phyloP scores from a whole-genome alignment of 2,329 filamentous ascomycete species.

The Trichoderma koningii region DNA sequence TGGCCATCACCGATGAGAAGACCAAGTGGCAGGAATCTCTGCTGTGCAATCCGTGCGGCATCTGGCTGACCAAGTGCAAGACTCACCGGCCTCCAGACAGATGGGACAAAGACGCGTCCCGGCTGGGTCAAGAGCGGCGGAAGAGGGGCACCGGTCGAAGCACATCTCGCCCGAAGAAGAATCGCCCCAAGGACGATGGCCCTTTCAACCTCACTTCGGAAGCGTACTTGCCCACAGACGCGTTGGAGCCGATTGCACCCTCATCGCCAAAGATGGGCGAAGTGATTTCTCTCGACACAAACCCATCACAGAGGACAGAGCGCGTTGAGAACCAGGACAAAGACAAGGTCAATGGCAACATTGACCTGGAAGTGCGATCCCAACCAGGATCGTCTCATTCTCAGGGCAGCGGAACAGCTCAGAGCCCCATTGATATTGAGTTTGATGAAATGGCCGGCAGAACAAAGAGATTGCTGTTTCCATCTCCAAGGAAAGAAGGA shows the following conservation, averaged over 20 bases:
- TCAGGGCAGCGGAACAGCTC: slow-evolving; percentile 56
- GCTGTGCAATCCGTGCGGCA: slow-evolving; percentile 92
- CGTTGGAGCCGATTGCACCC: slow-evolving; percentile 50
- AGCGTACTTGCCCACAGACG: slow-evolving; percentile 56
- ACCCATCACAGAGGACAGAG: not conserved
- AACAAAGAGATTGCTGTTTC: slow-evolving; percentile 73
- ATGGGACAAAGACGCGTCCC: slow-evolving; percentile 70
- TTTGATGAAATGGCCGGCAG: slow-evolving; percentile 52
- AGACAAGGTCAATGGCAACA: not conserved
- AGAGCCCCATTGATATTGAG: slow-evolving; percentile 57
- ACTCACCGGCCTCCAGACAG: slow-evolving; percentile 78
- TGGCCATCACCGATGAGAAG: slow-evolving; percentile 64
- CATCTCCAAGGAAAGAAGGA: slow-evolving; percentile 69
- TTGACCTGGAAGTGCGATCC: slow-evolving; percentile 32
- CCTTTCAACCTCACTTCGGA: slow-evolving; percentile 55
- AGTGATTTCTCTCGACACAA: slow-evolving; percentile 2
- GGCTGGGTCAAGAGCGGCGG: slow-evolving; percentile 54
- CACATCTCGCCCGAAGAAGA: slow-evolving; percentile 50
- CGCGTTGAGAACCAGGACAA: slow-evolving; percentile 9
- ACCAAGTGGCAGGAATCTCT: slow-evolving; percentile 69
- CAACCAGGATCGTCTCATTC: slow-evolving; percentile 54
- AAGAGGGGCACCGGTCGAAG: slow-evolving; percentile 49
- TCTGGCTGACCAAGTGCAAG: slow-evolving; percentile 91
- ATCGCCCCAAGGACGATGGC: slow-evolving; percentile 51
- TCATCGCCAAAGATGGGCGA: slow-evolving; percentile 38